Conservation (phyloP, 257 asterid genomes). For the Paulownia fortunei region DNA sequence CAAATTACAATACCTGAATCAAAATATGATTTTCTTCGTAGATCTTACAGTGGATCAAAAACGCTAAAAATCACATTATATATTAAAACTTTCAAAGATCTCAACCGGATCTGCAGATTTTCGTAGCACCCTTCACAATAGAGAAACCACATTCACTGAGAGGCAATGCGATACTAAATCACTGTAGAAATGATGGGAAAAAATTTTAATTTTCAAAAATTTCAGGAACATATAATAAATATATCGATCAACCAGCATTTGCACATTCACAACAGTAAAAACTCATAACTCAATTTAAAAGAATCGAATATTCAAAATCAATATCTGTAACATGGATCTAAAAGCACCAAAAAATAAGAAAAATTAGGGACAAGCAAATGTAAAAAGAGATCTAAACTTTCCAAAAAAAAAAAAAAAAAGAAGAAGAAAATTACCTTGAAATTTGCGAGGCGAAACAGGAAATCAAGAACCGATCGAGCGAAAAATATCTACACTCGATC, state of each 20-base stretch:
- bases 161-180: conserved; percentile 19
- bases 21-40: not conserved
- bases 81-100: conserved; percentile 23
- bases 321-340: not conserved
- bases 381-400: conserved; percentile 20
- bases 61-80: not conserved
- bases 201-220: not conserved
- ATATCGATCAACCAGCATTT: conserved; percentile 3
- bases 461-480: conserved; percentile 31
- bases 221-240: not conserved
- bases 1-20: not conserved
- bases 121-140: not conserved
- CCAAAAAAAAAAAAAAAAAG: not conserved
- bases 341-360: not conserved
- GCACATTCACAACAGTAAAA: not conserved
- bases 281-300: not conserved
- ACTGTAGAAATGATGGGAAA: not conserved
- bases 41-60: not conserved
- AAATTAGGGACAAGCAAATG: not conserved
- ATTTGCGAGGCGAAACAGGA: conserved; percentile 2
- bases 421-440: conserved; percentile 30
- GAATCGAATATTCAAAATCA: not conserved
- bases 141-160: not conserved
- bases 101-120: conserved; percentile 29
- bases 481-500: conserved; percentile 38